Evolutionary conservation across 2,329 filamentous ascomycete species (phyloP), one percentile per base, ranked within the genome.

Genomic region (Aspergillus awamori): DNA sequence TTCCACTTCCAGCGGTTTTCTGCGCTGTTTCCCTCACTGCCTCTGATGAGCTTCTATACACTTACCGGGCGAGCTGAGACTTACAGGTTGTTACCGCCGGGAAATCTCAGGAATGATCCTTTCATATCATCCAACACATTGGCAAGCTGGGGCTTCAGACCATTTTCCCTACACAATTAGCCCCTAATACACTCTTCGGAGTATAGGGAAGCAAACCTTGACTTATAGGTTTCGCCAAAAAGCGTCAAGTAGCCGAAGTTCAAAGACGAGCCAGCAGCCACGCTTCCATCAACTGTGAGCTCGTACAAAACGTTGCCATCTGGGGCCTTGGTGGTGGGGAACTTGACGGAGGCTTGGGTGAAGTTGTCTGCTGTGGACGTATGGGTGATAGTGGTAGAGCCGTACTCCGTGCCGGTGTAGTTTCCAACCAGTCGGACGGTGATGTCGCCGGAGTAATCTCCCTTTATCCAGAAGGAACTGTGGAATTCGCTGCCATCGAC

Each of bases 41-140:
- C 28, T 8, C 11, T 53, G 30, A 55, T 59, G 13, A 58, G 45
- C 22, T 11, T 26, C 54, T 54, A 62, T 13, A 7, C 20, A 5
- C 66, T 17, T 8, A 57, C 8, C 13, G 28, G 30, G 20, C 45
- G 43, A n/a, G 4, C 5, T 33, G 4, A 36, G 15, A 69, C 74
- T 60, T 70, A 74, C 72, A 88, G 74, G 77, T 86, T 87, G 71
- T 87, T 87, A 24, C 86, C 87, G 7, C 88, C 88, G 0, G 87
- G 87, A 62, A 89, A 83, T 43, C 88, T 82, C 53, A 90, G 79
- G 65, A 88, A 83, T 47, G 80, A 83, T 0, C 83, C 82, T 56
- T 86, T 82, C 2, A 87, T 68, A 10, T 74, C 80, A 4, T 80
- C 82, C 8, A 88, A 72, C 8, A 81, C 80, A 60, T 85, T 79